Evolutionary conservation across 139 green algal species (phyloP).

Genomic region (Tetraselmis chui): DNA sequence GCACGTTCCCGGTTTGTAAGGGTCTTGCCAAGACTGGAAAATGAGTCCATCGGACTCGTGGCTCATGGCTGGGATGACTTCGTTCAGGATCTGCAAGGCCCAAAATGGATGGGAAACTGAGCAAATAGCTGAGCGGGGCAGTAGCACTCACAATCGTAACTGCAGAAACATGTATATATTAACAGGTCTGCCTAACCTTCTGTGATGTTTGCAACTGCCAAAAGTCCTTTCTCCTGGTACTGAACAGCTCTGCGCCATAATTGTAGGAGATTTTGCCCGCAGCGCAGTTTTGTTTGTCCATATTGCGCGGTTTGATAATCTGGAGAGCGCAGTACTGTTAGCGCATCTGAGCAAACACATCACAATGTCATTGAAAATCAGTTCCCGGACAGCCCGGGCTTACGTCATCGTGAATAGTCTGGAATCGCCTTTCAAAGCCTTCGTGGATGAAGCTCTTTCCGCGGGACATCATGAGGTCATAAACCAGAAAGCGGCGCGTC

Average conservation of each 20-base stretch:
- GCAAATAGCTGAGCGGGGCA: too few relatives aligned
- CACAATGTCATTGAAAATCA: too few relatives aligned
- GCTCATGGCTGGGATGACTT: slow-evolving; percentile 69
- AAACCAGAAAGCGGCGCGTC: slow-evolving; percentile 68
- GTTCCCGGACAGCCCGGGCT: slow-evolving; percentile 1
- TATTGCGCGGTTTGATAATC: neutral
- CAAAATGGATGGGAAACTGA: too few relatives aligned
- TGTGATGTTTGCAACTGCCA: slow-evolving; percentile 46
- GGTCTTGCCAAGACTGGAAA: slow-evolving; percentile 51
- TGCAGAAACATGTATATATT: too few relatives aligned
- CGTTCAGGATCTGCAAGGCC: slow-evolving; percentile 51
- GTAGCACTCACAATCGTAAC: too few relatives aligned
- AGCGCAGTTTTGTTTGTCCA: slow-evolving; percentile 22
- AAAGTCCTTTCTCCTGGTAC: slow-evolving; percentile 83
- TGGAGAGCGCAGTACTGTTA: slow-evolving; percentile 4
- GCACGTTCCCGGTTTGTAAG: slow-evolving; percentile 74
- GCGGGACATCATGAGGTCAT: slow-evolving; percentile 80
- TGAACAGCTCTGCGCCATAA: slow-evolving; percentile 59
- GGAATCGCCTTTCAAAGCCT: slow-evolving; percentile 38
- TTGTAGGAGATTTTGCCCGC: slow-evolving; percentile 29
- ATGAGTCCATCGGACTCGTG: slow-evolving; percentile 96
- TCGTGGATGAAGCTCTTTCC: slow-evolving; percentile 31
- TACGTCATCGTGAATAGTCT: slow-evolving; percentile 10
- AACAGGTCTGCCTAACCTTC: too few relatives aligned
- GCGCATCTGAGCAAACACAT: neutral